Conservation (phyloP, 2,329 filamentous ascomycete species). For the Colletotrichum navitas region DNA sequence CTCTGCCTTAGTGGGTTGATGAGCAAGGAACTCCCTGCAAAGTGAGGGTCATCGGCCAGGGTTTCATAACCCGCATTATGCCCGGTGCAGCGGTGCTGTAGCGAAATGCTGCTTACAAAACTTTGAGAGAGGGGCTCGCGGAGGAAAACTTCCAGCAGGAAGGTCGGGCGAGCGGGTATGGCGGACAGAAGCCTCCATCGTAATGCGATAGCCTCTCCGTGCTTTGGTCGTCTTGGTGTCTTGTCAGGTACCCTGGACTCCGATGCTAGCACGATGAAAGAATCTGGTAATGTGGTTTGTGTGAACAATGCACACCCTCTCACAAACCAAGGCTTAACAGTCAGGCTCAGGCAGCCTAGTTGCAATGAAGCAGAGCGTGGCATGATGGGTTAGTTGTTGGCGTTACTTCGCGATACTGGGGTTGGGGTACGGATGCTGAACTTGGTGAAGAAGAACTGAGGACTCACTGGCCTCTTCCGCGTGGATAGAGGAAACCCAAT, state of each 20-base stretch:
- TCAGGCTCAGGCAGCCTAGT: neutral
- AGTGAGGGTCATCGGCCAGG: constrained; percentile 2
- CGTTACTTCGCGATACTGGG: neutral
- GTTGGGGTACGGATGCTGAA: neutral
- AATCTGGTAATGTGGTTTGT: neutral
- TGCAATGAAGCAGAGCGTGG: neutral
- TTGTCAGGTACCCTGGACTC: neutral
- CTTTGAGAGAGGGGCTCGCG: constrained; percentile 28
- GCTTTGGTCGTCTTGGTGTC: neutral
- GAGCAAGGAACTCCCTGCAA: constrained; percentile 30
- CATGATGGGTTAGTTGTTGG: neutral
- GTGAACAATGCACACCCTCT: neutral
- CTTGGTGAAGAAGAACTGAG: neutral
- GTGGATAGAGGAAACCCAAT: neutral
- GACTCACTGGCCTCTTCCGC: too few species aligned
- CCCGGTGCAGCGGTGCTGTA: constrained; percentile 17
- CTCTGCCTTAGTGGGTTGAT: neutral
- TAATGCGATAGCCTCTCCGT: neutral
- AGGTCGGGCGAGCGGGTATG: neutral
- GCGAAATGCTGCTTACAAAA: constrained; percentile 13
- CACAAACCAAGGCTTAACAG: neutral
- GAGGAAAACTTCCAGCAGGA: constrained; percentile 37
- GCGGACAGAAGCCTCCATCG: neutral
- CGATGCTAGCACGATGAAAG: neutral
- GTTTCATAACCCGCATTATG: constrained; percentile 23